Conservation (phyloP, 306 rosid genomes). For the Macrotyloma uniflorum region DNA sequence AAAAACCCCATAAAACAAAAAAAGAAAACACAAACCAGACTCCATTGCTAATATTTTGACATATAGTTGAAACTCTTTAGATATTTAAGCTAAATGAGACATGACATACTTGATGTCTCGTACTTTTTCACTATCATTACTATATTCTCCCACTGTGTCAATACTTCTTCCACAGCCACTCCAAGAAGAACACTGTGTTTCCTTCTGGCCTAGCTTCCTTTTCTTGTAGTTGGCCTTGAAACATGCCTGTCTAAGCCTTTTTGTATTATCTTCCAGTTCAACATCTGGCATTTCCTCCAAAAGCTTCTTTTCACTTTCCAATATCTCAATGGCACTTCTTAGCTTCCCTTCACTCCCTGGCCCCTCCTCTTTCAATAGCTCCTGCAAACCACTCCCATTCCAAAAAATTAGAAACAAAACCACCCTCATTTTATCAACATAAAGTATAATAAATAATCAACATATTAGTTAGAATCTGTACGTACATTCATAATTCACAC, state of each 20-base stretch:
- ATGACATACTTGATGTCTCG: conserved; percentile 11
- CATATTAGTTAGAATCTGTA: background rate
- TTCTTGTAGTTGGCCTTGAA: conserved; percentile 92
- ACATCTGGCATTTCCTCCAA: conserved; percentile 81
- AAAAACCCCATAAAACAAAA: too few relatives aligned
- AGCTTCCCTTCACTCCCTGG: conserved; percentile 49
- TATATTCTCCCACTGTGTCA: background rate
- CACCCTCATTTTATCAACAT: background rate
- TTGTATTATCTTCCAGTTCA: conserved; percentile 63
- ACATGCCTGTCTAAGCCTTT: conserved; percentile 84
- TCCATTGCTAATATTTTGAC: too few relatives aligned
- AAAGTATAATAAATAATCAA: background rate
- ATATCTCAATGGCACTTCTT: conserved; percentile 51
- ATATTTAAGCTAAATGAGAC: background rate
- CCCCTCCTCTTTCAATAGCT: conserved; percentile 55
- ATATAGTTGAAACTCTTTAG: background rate
- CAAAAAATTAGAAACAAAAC: background rate
- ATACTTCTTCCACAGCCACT: background rate
- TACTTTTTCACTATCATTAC: background rate
- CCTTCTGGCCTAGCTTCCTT: conserved; percentile 56
- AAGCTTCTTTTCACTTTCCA: conserved; percentile 74
- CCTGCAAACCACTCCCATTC: conserved; percentile 39
- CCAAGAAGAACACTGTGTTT: background rate
- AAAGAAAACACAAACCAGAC: too few relatives aligned
- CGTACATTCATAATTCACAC: background rate